Evolutionary conservation across 768 basidiomycete genomes (phyloP), one percentile per base, ranked within the genome.

Genomic region (Mrakia blollopis): DNA sequence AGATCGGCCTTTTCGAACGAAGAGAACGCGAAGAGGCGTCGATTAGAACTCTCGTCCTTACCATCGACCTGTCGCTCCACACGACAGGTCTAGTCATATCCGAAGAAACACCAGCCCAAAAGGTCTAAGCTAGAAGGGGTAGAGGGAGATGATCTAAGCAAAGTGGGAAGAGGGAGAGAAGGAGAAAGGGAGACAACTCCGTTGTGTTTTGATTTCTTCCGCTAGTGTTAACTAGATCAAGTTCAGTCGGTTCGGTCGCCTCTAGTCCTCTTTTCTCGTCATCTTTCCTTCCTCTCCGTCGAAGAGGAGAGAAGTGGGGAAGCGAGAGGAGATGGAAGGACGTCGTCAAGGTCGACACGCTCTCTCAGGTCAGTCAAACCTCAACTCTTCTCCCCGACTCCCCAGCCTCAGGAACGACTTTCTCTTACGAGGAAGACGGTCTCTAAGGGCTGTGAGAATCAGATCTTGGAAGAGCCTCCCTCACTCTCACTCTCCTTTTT

Each of bases 171-270:
- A 11, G 41, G 41, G 39, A 28, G 23, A 16, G 41, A 9, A 41
- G 23, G 67, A 69, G 41, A 39, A n/a, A 16, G 28, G 39, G 35
- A 37, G n/a, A 35, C 39, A 44, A 44, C 25, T 25, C 39, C 67
- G 41, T 11, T 28, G 41, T 39, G n/a, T 44, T 44, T 44, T 35
- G 39, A 39, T 69, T 65, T 69, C 67, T 69, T 69, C 41, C 67
- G 67, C 67, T 35, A 23, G 35, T 69, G 5, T 41, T 28, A 69
- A 21, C 37, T 23, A 35, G 67, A n/a, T 69, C 67, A 69, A 69
- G 67, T 69, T 69, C 67, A 44, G 41, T 35, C 67, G 67, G 67
- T 69, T 39, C 41, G 32, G 35, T 21, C 5, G 47, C 14, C 47
- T 50, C 47, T 50, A 50, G 47, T 50, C 47, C 21, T 50, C 47